phyloP scores from a whole-genome alignment of 2,329 filamentous ascomycete species.

The Cercospora sp. region DNA sequence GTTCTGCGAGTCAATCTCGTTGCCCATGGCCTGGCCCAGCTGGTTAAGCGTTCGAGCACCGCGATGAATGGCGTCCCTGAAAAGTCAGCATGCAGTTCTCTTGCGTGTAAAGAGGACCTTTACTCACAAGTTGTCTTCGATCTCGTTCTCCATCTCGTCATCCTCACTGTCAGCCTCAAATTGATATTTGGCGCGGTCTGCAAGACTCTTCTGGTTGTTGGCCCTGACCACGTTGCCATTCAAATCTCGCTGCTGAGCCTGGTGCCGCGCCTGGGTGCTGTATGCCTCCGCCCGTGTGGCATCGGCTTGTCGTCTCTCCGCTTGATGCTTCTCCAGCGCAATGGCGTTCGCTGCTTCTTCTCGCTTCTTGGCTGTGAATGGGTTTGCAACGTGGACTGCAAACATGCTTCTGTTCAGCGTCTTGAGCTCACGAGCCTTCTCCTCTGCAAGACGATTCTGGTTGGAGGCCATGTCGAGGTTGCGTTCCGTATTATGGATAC shows the following conservation, averaged over 20 bases:
- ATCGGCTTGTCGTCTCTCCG: conserved; percentile 58
- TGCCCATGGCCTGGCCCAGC: conserved; percentile 70
- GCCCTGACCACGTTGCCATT: conserved; percentile 52
- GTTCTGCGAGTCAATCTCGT: conserved; percentile 77
- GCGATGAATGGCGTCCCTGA: conserved; percentile 55
- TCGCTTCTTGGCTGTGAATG: conserved; percentile 67
- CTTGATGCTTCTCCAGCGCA: conserved; percentile 64
- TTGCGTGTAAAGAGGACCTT: background rate
- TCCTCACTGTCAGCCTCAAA: conserved; percentile 74
- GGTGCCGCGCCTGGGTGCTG: conserved; percentile 57
- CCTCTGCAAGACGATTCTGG: conserved; percentile 73
- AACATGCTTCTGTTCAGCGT: conserved; percentile 90
- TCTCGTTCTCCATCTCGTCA: conserved; percentile 59
- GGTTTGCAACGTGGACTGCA: conserved; percentile 52
- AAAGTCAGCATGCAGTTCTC: background rate
- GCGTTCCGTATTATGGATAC: conserved; percentile 77
- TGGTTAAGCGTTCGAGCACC: conserved; percentile 70
- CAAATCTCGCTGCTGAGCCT: conserved; percentile 61
- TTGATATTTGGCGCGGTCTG: conserved; percentile 70
- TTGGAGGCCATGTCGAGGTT: conserved; percentile 75
- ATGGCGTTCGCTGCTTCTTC: conserved; percentile 62
- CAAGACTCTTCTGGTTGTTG: conserved; percentile 53
- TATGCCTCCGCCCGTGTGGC: conserved; percentile 57
- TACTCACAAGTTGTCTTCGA: conserved; percentile 41
- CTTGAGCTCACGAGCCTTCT: conserved; percentile 80